Evolutionary conservation across 2,329 filamentous ascomycete species (phyloP), one percentile per base, ranked within the genome.

Genomic region (Waltergamsia citrina): DNA sequence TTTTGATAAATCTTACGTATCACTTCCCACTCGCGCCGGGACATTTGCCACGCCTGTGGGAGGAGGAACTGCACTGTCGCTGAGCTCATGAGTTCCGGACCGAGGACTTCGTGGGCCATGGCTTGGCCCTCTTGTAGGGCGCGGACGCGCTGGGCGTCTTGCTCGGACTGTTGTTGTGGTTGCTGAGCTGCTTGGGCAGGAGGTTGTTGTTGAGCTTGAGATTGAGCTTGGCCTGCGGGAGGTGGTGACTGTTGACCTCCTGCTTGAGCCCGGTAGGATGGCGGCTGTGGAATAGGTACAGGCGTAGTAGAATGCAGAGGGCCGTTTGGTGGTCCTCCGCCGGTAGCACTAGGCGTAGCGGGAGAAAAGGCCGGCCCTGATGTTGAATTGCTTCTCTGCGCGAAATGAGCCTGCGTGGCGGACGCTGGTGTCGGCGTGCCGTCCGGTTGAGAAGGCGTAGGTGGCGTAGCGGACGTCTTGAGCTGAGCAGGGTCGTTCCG

Each of bases 21-120:
- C 19, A 92, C 74, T 36, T 73, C 67, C 71, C 92, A 81, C 50
- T 93, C 84, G 12, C 71, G 62, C n/a, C 73, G 65, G 29, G 78
- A 69, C 65, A 83, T 85, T 32, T 72, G 70, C 15, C 70, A 74
- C 1, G 79, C 80, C 42, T 84, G 78, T 5, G 77, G 73, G 29
- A 86, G 62, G 5, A 88, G 60, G 45, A 86, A 81, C 17, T 74
- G 67, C 7, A 85, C 75, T 0, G 80, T 82, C 0, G 80, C 74
- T 12, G 74, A 72, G 16, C 63, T 64, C 10, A 79, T 71, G 29
- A 81, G 63, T 0, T 34, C 32, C n/a, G 66, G 55, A 0, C 82
- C 82, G 1, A 86, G 65, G 2, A 85, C 71, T 38, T 80, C 70
- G 2, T 65, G 59, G 1, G 81, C 81, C 12, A 72, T 62, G 3